Evolutionary conservation across 495 filamentous ascomycete genomes (phyloP).

Genomic region (Penicillium pancosmium): DNA sequence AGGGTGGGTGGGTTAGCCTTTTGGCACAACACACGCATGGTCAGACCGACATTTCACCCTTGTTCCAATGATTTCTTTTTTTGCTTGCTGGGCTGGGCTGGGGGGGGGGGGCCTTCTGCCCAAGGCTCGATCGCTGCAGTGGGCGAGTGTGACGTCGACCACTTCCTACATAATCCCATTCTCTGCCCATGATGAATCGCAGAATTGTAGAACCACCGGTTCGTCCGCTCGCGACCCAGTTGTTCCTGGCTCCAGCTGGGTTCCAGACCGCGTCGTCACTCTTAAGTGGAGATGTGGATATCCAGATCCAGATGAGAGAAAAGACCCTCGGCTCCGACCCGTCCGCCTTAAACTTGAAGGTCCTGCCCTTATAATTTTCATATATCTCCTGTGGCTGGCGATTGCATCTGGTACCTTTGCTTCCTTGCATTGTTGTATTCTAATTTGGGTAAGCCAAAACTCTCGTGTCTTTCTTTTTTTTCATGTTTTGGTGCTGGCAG

Average conservation of each 20-base stretch:
- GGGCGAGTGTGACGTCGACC: constrained; percentile 22
- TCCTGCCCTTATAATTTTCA: constrained; percentile 2
- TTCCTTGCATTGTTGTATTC: constrained; percentile 9
- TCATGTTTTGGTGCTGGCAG: background rate
- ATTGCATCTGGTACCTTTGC: constrained; percentile 20
- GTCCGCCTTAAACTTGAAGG: background rate
- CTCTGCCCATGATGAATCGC: constrained; percentile 12
- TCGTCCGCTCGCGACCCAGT: constrained; percentile 23
- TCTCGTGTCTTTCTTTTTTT: background rate
- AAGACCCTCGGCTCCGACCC: constrained; percentile 14
- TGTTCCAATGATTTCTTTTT: background rate
- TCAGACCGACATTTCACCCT: constrained; percentile 30
- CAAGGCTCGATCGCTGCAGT: constrained; percentile 6
- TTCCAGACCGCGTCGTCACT: constrained; percentile 22
- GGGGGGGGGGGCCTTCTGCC: background rate
- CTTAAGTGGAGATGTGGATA: constrained; percentile 19
- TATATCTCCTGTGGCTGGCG: constrained; percentile 1
- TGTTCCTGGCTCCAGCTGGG: constrained; percentile 23
- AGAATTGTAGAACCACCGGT: constrained; percentile 20
- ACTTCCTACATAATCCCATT: constrained; percentile 22
- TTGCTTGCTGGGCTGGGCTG: background rate
- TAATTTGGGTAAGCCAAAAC: background rate
- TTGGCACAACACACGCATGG: constrained; percentile 13
- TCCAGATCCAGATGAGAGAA: constrained; percentile 12
- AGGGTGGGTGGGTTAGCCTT: constrained; percentile 7